phyloP scores from a whole-genome alignment of 345 rosid species.

The Gynandropsis gynandra region DNA sequence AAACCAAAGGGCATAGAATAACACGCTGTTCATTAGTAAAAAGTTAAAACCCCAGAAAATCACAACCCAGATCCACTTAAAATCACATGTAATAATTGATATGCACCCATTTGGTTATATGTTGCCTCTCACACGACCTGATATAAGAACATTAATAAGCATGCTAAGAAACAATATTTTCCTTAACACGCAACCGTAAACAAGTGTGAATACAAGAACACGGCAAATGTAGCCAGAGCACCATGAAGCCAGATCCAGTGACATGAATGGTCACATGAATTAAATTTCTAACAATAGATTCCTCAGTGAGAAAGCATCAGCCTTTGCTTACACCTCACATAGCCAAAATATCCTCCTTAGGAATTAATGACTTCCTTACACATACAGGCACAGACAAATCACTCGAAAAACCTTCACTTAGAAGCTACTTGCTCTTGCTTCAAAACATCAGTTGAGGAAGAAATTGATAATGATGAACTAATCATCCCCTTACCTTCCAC shows the following conservation, averaged over 20 bases:
- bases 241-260: constrained; percentile 10
- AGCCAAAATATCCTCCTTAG: constrained; percentile 3
- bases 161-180: neutral
- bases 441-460: constrained; percentile 18
- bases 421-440: constrained; percentile 14
- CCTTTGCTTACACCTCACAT: constrained; percentile 11
- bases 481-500: neutral
- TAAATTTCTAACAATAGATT: constrained; percentile 7
- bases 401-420: constrained; percentile 5
- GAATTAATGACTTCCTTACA: neutral
- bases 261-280: neutral
- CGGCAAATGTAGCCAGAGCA: neutral
- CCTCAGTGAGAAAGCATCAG: constrained; percentile 6
- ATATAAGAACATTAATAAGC: neutral
- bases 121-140: neutral
- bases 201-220: neutral
- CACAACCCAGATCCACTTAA: neutral
- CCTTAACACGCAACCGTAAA: neutral
- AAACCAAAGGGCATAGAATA: constrained; percentile 7
- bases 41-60: neutral
- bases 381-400: neutral
- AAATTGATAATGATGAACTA: constrained; percentile 22
- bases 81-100: neutral
- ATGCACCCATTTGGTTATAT: neutral
- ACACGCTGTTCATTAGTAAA: neutral